Evolutionary conservation across 1,284 basidiomycete species (phyloP), one percentile per base, ranked within the genome.

Genomic region (Takashimella tepidaria): DNA sequence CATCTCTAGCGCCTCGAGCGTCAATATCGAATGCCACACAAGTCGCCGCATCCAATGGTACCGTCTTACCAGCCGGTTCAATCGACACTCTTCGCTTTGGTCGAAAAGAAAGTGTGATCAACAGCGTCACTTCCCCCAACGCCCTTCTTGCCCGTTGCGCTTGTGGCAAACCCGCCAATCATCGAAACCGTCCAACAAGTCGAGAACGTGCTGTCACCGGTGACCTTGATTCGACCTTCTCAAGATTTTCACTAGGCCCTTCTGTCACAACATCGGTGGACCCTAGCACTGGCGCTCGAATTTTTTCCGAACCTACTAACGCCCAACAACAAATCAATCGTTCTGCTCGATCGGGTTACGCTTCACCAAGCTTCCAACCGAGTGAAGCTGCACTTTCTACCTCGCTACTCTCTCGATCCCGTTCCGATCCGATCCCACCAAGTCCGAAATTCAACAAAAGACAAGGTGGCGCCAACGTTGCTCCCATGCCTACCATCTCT

Each of bases 21-120:
- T 64, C 27, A 8, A 37, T 37, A 37, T 37, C 31, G 31, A 37
- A 8, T 8, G 31, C 31, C 10, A 8, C 31, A 16, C 8, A 37
- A 8, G n/a, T n/a, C n/a, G 31, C 31, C 31, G 31, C 10, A 8
- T 37, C 31, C 31, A 37, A 37, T 37, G 10, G 16, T 16, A 37
- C 31, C 31, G 46, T 45, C 44, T 21, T 62, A 59, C 52, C 60
- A 16, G 70, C 67, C 8, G 56, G 63, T 3, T 70, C 68, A 19
- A 63, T 72, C 47, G 72, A 74, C 47, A 74, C 72, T 0, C 62
- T 74, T 16, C 69, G 69, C 31, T 74, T 70, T 53, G 72, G 70
- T 23, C 68, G 72, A 47, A 69, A 69, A 53, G 66, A 70, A 12
- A 60, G 63, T 50, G 61, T 65, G 16, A 66, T 65, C 53, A 74